Percentiles rank a stretch among this genome's conserved stretches.
phyloP scores from a whole-genome alignment of 2,329 filamentous ascomycete species.

The Paraconiothyrium sp. region DNA sequence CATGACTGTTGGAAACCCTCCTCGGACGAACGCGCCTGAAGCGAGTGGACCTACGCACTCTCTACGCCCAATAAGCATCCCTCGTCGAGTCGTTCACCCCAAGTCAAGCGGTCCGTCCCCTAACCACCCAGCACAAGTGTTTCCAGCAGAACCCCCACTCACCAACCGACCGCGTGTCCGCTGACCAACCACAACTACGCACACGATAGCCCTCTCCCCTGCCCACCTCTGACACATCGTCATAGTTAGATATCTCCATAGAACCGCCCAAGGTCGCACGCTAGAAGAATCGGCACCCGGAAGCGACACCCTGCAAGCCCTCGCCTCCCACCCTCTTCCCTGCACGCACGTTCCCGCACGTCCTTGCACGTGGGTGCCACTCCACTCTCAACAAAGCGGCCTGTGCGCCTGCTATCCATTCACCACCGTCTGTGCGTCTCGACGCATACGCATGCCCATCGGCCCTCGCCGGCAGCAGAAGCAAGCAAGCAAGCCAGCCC shows the following conservation, averaged over 20 bases:
- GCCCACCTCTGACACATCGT: background rate
- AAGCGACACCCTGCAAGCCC: background rate
- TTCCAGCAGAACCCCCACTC: background rate
- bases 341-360: slow-evolving; percentile 1
- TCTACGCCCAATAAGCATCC: background rate
- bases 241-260: background rate
- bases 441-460: too few species aligned
- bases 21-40: background rate
- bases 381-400: background rate
- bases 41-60: background rate
- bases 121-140: background rate
- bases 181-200: background rate
- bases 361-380: background rate
- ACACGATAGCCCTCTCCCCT: background rate
- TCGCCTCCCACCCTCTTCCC: background rate
- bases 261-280: too few species aligned
- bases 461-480: too few species aligned
- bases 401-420: background rate
- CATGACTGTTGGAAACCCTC: too few species aligned
- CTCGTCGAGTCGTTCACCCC: background rate
- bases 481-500: too few species aligned
- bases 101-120: background rate
- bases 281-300: background rate
- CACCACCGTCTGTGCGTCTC: too few species aligned
- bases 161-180: background rate